Conservation (phyloP, 441 rosid genomes). For the Erysimum pusillum region DNA sequence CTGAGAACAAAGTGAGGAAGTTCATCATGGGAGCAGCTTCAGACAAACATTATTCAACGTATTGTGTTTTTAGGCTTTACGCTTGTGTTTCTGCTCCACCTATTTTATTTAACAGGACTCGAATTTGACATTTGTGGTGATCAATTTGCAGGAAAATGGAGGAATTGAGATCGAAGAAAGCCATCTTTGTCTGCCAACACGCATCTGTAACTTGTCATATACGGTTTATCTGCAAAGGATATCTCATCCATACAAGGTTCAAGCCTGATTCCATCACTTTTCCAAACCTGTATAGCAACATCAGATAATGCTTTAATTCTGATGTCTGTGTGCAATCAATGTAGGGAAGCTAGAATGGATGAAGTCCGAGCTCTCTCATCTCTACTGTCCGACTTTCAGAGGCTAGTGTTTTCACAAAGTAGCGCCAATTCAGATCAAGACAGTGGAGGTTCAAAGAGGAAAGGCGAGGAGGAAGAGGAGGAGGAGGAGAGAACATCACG, state of each 20-base stretch:
- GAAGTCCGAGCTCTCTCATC: constrained; percentile 56
- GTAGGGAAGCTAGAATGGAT: constrained; percentile 61
- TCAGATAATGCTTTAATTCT: constrained; percentile 25
- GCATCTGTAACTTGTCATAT: constrained; percentile 77
- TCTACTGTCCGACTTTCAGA: constrained; percentile 51
- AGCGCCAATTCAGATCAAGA: constrained; percentile 38
- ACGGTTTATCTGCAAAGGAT: constrained; percentile 79
- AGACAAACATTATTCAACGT: constrained; percentile 65
- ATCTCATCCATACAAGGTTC: constrained; percentile 74
- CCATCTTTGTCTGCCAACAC: constrained; percentile 56
- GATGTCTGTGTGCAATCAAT: constrained; percentile 28
- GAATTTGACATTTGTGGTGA: constrained; percentile 20
- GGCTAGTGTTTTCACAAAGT: constrained; percentile 45
- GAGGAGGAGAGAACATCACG: constrained; percentile 41
- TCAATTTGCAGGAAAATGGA: constrained; percentile 67
- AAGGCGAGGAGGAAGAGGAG: constrained; percentile 36
- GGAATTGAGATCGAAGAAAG: constrained; percentile 82
- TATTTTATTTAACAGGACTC: background rate
- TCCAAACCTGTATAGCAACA: constrained; percentile 4
- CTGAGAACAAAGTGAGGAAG: constrained; percentile 56
- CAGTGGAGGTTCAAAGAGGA: constrained; percentile 49
- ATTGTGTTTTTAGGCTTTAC: constrained; percentile 28
- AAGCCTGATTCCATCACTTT: constrained; percentile 15
- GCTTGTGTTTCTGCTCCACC: constrained; percentile 1
- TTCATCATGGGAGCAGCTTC: constrained; percentile 92